Percentiles rank a stretch among this genome's conserved stretches.
Conservation (phyloP, 768 basidiomycete species). For the Amylocystis lapponica region DNA sequence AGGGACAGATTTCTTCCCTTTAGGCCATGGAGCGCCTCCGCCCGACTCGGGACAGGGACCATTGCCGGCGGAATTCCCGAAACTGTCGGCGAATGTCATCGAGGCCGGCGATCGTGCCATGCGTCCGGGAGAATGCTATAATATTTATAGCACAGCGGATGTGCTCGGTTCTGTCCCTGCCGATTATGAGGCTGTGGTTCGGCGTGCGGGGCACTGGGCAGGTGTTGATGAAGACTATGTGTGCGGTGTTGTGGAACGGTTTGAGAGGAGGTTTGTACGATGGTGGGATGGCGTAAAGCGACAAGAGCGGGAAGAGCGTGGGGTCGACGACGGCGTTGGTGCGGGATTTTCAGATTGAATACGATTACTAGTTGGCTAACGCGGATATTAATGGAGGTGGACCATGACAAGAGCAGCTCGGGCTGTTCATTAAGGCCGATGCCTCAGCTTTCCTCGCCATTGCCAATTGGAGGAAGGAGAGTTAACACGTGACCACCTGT, state of each 20-base stretch:
- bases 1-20: conserved; percentile 16
- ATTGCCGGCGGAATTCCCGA: not conserved
- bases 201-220: conserved; percentile 45
- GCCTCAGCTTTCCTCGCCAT: too few relatives aligned
- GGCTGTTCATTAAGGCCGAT: too few relatives aligned
- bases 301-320: conserved; percentile 4
- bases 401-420: too few relatives aligned
- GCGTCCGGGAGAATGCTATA: conserved; percentile 55
- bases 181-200: conserved; percentile 47
- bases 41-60: not conserved
- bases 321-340: not conserved
- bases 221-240: conserved; percentile 53
- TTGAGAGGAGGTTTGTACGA: conserved; percentile 56
- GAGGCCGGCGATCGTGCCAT: conserved; percentile 7
- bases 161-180: conserved; percentile 49
- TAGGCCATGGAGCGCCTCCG: too few relatives aligned
- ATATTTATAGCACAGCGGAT: conserved; percentile 65
- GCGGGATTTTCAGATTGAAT: too few relatives aligned
- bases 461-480: too few relatives aligned
- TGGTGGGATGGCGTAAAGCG: conserved; percentile 35
- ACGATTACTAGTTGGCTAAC: too few relatives aligned
- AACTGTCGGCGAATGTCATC: conserved; percentile 5
- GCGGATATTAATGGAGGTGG: too few relatives aligned
- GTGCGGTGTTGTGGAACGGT: conserved; percentile 49
- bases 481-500: too few relatives aligned